phyloP scores from a whole-genome alignment of 225 moss, liverwort and hornwort genomes.

The Neckera pumila region DNA sequence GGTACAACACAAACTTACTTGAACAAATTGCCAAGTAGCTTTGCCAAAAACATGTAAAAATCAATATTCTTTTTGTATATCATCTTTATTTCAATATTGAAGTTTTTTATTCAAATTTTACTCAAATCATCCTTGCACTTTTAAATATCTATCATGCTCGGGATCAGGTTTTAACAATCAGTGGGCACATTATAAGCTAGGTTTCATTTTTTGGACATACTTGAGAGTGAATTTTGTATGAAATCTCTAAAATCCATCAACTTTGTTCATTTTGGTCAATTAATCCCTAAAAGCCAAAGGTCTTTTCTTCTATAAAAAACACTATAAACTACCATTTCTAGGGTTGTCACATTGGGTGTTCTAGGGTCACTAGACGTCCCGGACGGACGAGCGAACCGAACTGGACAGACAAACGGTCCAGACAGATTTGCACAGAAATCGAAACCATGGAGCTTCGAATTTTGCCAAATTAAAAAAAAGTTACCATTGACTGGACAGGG shows the following conservation, averaged over 20 bases:
- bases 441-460: no score
- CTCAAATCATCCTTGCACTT: not conserved
- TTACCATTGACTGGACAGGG: no score
- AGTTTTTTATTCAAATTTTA: not conserved
- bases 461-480: no score
- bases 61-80: not conserved
- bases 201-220: not conserved
- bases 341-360: no score
- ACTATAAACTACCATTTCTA: fast-evolving
- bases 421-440: no score
- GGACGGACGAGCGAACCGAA: no score
- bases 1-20: no score
- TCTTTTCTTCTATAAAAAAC: not conserved
- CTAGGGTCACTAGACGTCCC: no score
- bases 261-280: not conserved
- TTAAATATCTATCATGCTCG: no score
- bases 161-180: not conserved
- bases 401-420: no score
- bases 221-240: not conserved
- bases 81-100: not conserved
- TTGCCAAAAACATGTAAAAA: not conserved
- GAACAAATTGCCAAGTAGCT: no score
- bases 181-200: fast-evolving
- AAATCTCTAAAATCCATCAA: not conserved
- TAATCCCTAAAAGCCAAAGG: fast-evolving